Evolutionary conservation across 2,329 filamentous ascomycete species (phyloP), one percentile per base, ranked within the genome.

Genomic region (Talaromyces sp.): DNA sequence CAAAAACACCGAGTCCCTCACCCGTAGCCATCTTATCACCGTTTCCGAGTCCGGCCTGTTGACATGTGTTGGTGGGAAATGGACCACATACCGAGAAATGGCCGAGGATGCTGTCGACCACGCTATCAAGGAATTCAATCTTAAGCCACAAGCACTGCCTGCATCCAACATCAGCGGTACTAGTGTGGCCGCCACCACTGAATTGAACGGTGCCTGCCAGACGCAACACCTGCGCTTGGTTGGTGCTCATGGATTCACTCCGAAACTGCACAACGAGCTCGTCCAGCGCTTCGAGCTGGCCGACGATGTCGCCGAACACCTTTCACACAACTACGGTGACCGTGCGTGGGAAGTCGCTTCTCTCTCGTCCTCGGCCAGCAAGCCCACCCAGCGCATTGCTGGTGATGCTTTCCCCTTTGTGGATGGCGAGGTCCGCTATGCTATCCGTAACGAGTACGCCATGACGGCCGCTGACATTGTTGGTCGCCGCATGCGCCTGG

Each of bases 31-130:
- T 73, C 81, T 96, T 43, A 85, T 95, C 67, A 88, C 91, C 63
- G 82, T 90, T 54, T 93, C 90, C 21, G 75, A 83, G 1, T 91
- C 89, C 7, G 91, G 91, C 9, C 82, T 96, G 21, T 78, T 96
- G 65, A 96, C 91, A 29, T 93, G 90, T 69, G 90, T 90, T 31
- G 91, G 91, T 67, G 91, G 91, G 51, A 96, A 96, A 77, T 96
- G 91, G 91, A 96, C 91, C 2, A 96, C 91, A 1, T 96, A 96
- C 77, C 88, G 91, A 59, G 90, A 96, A 75, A 96, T 96, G 91
- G 90, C 91, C 27, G 90, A 96, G 76, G 90, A 96, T 72, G 89
- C 89, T 51, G 90, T 96, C 51, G 90, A 96, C 69, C 87, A 89
- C 68, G 89, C 90, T 8, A 83, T 95, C 72, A 80, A 83, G 58